phyloP scores from a whole-genome alignment of 768 basidiomycete genomes.

The Suillus americanus region DNA sequence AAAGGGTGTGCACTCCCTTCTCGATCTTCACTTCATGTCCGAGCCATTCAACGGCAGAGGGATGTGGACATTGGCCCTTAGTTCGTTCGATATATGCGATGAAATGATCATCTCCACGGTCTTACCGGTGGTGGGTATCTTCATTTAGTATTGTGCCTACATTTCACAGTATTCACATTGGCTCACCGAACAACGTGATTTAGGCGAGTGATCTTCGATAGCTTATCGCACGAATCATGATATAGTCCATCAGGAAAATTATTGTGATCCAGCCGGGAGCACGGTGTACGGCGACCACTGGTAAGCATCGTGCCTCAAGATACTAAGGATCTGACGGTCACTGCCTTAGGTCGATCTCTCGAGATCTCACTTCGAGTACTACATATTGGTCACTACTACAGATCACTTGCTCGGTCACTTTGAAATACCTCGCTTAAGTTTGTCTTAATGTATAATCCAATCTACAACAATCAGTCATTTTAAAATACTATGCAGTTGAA shows the following conservation, averaged over 20 bases:
- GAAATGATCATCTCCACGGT: neutral
- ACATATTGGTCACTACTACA: neutral
- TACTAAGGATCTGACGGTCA: neutral
- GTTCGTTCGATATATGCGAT: neutral
- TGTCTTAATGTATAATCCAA: neutral
- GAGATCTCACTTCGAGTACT: conserved; percentile 36
- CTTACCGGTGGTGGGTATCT: conserved; percentile 26
- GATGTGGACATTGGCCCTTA: conserved; percentile 10
- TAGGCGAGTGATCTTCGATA: conserved; percentile 39
- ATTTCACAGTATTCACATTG: conserved; percentile 32
- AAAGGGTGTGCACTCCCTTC: conserved; percentile 23
- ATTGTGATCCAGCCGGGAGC: conserved; percentile 40
- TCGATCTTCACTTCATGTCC: neutral
- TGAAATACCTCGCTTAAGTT: neutral
- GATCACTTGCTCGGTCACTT: neutral
- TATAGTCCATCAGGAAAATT: conserved; percentile 28
- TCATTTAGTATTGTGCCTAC: neutral
- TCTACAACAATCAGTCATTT: neutral
- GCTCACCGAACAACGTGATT: conserved; percentile 58
- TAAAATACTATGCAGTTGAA: neutral
- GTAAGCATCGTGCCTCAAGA: conserved; percentile 17
- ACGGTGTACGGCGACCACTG: conserved; percentile 39
- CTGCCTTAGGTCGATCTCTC: conserved; percentile 38
- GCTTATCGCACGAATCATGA: neutral
- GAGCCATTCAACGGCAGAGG: conserved; percentile 16